Conservation (phyloP, 2,329 filamentous ascomycete genomes). For the Stemphylium vesicarium region DNA sequence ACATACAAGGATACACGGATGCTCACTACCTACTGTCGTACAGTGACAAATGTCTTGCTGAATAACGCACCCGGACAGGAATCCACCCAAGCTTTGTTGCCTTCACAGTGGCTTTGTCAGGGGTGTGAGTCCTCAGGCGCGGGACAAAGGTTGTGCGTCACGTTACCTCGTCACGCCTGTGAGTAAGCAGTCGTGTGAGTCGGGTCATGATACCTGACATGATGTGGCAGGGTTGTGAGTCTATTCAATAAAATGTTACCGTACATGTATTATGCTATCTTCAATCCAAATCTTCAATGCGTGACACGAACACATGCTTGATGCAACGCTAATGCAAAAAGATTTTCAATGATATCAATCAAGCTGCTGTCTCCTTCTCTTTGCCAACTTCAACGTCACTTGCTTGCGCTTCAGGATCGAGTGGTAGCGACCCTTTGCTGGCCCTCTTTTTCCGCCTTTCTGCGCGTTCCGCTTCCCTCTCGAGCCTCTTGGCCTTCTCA, state of each 20-base stretch:
- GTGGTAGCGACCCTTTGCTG: constrained; percentile 24
- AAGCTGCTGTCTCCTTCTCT: constrained; percentile 10
- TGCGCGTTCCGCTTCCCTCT: constrained; percentile 42
- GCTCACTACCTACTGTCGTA: neutral
- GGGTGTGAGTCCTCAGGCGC: neutral
- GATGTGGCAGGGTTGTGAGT: neutral
- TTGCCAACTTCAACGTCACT: neutral
- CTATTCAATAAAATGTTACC: neutral
- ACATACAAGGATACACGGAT: neutral
- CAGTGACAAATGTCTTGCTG: neutral
- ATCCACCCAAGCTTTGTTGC: neutral
- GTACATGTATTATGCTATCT: neutral
- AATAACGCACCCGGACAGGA: neutral
- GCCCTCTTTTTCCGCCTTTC: constrained; percentile 38
- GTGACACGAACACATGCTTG: neutral
- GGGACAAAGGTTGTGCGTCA: neutral
- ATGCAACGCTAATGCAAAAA: constrained; percentile 8
- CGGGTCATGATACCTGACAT: neutral
- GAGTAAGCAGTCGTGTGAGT: neutral
- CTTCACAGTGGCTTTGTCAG: neutral
- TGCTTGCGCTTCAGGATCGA: constrained; percentile 24
- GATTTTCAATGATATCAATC: neutral
- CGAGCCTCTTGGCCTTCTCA: constrained; percentile 48
- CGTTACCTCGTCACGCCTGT: neutral
- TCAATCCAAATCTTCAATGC: neutral